Conservation (phyloP, 805 yeast species). For the Huiozyma naganishii region DNA sequence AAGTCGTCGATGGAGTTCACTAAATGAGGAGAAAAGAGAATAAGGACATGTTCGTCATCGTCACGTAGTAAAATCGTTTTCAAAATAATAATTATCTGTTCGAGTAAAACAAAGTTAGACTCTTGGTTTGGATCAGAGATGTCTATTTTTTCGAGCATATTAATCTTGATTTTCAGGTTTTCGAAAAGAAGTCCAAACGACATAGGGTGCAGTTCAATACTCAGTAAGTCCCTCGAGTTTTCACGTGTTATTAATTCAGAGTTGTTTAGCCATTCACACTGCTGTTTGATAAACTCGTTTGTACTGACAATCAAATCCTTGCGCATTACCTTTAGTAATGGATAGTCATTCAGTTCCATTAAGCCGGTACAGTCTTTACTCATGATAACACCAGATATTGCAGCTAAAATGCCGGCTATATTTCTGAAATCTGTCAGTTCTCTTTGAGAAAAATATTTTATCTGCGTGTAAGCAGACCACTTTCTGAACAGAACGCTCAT, state of each 20-base stretch:
- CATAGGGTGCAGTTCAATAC: conserved; percentile 49
- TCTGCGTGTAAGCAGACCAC: conserved; percentile 14
- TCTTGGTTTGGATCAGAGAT: conserved; percentile 10
- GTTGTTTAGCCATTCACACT: conserved; percentile 36
- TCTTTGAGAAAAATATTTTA: conserved; percentile 20
- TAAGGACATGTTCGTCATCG: conserved; percentile 18
- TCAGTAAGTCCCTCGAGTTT: conserved; percentile 55
- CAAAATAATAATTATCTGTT: conserved; percentile 37
- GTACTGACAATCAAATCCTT: conserved; percentile 28
- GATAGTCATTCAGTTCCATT: conserved; percentile 1
- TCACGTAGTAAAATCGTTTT: conserved; percentile 27
- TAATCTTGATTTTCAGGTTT: conserved; percentile 31
- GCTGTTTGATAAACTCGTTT: conserved; percentile 37
- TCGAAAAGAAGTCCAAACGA: conserved; percentile 37
- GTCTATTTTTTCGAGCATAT: conserved; percentile 14
- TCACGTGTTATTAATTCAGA: conserved; percentile 48
- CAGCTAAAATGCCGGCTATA: conserved; percentile 61
- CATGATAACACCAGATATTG: conserved; percentile 54
- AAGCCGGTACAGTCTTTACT: conserved; percentile 6
- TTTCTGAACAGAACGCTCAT: conserved; percentile 28
- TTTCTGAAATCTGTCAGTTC: conserved; percentile 43
- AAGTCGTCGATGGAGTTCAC: conserved; percentile 24
- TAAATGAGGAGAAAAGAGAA: conserved; percentile 24
- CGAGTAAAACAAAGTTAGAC: conserved; percentile 29
- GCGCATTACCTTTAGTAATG: conserved; percentile 11